Evolutionary conservation across 345 rosid genomes (phyloP).

Genomic region (Combretum micranthum): DNA sequence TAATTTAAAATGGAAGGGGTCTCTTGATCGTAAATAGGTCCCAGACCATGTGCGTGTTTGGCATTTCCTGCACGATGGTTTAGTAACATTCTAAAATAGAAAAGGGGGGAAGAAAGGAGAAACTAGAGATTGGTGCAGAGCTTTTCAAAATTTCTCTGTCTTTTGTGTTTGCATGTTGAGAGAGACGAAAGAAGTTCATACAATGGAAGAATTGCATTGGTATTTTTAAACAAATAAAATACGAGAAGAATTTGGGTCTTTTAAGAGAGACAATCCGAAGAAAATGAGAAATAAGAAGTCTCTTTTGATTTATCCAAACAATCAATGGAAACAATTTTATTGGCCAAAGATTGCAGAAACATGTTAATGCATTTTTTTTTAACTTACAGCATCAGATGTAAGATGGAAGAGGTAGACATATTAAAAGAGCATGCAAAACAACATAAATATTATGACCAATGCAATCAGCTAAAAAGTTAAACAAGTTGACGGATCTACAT

Average conservation of each 20-base stretch:
- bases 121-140: no score
- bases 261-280: no score
- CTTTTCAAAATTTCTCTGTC: background rate
- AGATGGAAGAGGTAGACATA: constrained; percentile 43
- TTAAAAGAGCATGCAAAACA: no score
- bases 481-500: no score
- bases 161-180: background rate
- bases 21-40: constrained; percentile 68
- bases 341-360: background rate
- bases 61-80: constrained; percentile 46
- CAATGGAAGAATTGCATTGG: constrained; percentile 45
- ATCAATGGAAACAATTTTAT: background rate
- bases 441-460: no score
- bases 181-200: constrained; percentile 24
- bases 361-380: constrained; percentile 1
- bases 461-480: no score
- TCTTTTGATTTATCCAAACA: no score
- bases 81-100: no score
- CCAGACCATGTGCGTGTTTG: constrained; percentile 41
- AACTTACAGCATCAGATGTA: constrained; percentile 60
- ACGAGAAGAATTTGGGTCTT: no score
- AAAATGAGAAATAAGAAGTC: no score
- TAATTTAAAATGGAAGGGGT: constrained; percentile 48
- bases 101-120: no score
- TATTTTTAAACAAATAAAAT: constrained; percentile 9